Evolutionary conservation across 805 yeast genomes (phyloP).

Genomic region (Scheffersomyces amazonensis): DNA sequence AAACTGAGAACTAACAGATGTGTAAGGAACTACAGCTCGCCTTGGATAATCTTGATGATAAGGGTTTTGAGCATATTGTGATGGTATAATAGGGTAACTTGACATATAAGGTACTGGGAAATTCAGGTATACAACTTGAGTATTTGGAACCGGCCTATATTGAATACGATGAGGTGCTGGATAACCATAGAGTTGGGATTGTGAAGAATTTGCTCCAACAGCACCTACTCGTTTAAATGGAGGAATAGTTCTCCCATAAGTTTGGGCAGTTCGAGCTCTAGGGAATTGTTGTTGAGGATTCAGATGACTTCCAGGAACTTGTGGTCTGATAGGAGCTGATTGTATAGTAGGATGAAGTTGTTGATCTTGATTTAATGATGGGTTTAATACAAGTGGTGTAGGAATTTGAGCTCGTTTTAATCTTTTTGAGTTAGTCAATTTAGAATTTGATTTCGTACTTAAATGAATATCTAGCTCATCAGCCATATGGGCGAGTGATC

Average conservation of each 20-base stretch:
- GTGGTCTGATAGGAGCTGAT: slow-evolving; percentile 29
- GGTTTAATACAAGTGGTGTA: slow-evolving; percentile 22
- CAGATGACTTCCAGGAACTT: background rate
- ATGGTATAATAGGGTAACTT: too few relatives aligned
- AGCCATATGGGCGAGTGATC: background rate
- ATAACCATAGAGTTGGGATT: background rate
- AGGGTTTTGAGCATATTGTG: slow-evolving; percentile 3
- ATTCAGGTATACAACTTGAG: background rate
- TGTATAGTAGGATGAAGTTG: slow-evolving; percentile 20
- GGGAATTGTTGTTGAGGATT: background rate
- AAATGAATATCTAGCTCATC: slow-evolving; percentile 1
- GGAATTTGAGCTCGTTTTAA: slow-evolving; percentile 33
- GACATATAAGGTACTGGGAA: too few relatives aligned
- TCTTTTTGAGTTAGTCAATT: slow-evolving; percentile 11
- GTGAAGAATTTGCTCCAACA: slow-evolving; percentile 1
- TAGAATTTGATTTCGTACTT: background rate
- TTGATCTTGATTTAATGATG: slow-evolving; percentile 3
- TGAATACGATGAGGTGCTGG: background rate
- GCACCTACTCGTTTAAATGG: background rate
- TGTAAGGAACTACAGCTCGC: background rate
- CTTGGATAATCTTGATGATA: slow-evolving; percentile 2
- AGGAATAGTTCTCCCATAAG: too few relatives aligned
- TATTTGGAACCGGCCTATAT: background rate
- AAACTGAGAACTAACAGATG: slow-evolving; percentile 4
- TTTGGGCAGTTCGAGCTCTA: background rate